phyloP scores from a whole-genome alignment of 208 protist genomes.

The Balamuthia mandrillaris region DNA sequence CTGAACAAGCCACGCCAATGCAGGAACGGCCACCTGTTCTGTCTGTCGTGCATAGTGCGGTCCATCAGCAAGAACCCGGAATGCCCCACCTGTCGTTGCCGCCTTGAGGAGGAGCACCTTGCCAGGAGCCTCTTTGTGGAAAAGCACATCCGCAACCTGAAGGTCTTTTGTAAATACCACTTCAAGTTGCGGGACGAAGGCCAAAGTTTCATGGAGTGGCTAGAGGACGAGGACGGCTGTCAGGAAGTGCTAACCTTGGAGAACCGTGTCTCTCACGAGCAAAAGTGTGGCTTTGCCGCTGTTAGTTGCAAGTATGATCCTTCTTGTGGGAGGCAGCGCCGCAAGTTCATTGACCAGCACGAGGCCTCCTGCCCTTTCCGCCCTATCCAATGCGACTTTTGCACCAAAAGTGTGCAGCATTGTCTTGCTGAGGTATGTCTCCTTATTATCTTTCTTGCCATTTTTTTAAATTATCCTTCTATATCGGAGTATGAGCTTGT shows the following conservation, averaged over 20 bases:
- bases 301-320: constrained; percentile 45
- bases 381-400: constrained; percentile 33
- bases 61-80: constrained; percentile 37
- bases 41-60: constrained; percentile 31
- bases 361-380: constrained; percentile 41
- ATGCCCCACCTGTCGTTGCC: constrained; percentile 46
- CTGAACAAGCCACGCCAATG: constrained; percentile 50
- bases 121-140: constrained; percentile 50
- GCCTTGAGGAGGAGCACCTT: constrained; percentile 21
- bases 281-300: constrained; percentile 32
- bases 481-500: not conserved
- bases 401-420: constrained; percentile 15
- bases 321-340: not conserved
- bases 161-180: constrained; percentile 56
- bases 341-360: constrained; percentile 36
- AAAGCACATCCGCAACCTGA: constrained; percentile 39
- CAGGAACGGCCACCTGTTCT: constrained; percentile 54
- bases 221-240: constrained; percentile 44
- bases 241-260: not conserved
- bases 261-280: constrained; percentile 29
- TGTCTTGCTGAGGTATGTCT: not conserved
- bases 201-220: constrained; percentile 43
- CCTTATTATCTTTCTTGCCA: not conserved
- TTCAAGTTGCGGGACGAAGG: constrained; percentile 34
- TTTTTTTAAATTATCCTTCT: not conserved